Conservation (phyloP, 129 eudicot species). For the carrot (Daucus carota) region DH1_v3.0 NC_030385.2:28394001-28394500, state of each 20-base stretch:
- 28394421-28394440: not conserved
- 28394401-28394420: not conserved
- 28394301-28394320: not conserved
- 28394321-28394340: not conserved
- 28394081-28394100: not conserved
- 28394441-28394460: not conserved
- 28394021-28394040: not conserved
- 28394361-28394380: not conserved
- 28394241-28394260: not conserved
- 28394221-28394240: not conserved
- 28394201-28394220: not conserved
- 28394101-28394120: not conserved
- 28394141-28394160: no score
- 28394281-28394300: not conserved
- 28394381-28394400: not conserved
- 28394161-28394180: no score
- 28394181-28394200: not conserved
- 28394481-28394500: not conserved
- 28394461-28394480: not conserved
- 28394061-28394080: not conserved
- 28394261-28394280: not conserved
- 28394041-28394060: no score
- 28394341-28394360: not conserved
- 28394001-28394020: not conserved
- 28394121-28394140: no score